Conservation (phyloP, 371 early-diverging fungal species). For the Mucor saturninus region DNA sequence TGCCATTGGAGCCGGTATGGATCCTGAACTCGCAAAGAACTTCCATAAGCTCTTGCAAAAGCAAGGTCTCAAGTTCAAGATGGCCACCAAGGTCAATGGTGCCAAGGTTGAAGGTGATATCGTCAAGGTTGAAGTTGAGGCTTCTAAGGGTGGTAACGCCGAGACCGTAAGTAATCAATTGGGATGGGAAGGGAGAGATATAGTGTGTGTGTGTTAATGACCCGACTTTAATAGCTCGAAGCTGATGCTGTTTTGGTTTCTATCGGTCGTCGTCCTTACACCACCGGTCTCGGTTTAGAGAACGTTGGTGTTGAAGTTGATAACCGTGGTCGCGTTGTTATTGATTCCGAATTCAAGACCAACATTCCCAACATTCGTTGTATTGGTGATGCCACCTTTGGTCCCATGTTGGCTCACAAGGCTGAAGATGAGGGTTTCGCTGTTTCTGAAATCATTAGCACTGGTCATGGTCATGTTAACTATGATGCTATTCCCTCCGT, state of each 20-base stretch:
- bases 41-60: conserved; percentile 92
- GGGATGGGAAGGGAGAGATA: neutral
- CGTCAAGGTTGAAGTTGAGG: conserved; percentile 90
- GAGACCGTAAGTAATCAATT: conserved; percentile 65
- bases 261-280: conserved; percentile 95
- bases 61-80: conserved; percentile 98
- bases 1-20: conserved; percentile 97
- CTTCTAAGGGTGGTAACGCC: conserved; percentile 80
- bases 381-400: conserved; percentile 96
- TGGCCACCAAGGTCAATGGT: conserved; percentile 92
- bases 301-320: conserved; percentile 88
- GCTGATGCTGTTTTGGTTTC: conserved; percentile 94
- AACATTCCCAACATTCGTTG: conserved; percentile 87
- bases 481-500: conserved; percentile 97
- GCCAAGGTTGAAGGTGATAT: conserved; percentile 83
- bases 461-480: conserved; percentile 96
- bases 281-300: conserved; percentile 90
- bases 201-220: neutral
- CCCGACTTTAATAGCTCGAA: conserved; percentile 60
- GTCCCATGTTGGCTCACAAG: conserved; percentile 99
- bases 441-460: conserved; percentile 90
- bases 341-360: conserved; percentile 91
- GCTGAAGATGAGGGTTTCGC: conserved; percentile 98
- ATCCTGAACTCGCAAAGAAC: conserved; percentile 87
- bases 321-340: conserved; percentile 86